Percentiles rank a stretch among this genome's conserved stretches.
Conservation (phyloP, 768 basidiomycete genomes). For the Chalciporus chontae region DNA sequence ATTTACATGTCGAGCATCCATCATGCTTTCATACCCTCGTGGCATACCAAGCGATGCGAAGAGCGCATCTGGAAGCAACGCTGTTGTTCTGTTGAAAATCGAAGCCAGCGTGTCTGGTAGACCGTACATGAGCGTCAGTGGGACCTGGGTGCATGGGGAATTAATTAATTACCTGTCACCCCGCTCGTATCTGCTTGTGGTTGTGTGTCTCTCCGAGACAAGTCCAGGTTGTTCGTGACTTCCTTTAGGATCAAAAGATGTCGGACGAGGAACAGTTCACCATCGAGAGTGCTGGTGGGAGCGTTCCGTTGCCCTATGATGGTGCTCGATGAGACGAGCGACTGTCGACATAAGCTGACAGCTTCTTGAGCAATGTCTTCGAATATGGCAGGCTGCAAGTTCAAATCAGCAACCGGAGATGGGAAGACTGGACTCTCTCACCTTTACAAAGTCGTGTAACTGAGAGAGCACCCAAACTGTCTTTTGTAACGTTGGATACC, state of each 20-base stretch:
- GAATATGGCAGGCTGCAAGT: conserved; percentile 83
- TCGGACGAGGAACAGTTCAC: conserved; percentile 81
- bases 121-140: conserved; percentile 1
- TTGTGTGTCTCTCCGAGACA: conserved; percentile 48
- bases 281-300: conserved; percentile 54
- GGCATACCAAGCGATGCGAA: conserved; percentile 70
- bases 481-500: conserved; percentile 88
- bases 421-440: conserved; percentile 30
- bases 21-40: conserved; percentile 55
- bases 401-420: not conserved
- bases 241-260: conserved; percentile 93
- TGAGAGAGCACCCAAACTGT: conserved; percentile 91
- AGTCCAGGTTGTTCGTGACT: conserved; percentile 71
- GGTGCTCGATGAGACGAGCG: conserved; percentile 72
- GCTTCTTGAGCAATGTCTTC: conserved; percentile 97
- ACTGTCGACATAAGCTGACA: conserved; percentile 74
- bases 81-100: conserved; percentile 31
- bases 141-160: not conserved
- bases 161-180: conserved; percentile 61
- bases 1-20: conserved; percentile 70
- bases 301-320: conserved; percentile 50
- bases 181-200: conserved; percentile 44
- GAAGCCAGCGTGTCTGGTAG: conserved; percentile 29
- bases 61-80: conserved; percentile 60
- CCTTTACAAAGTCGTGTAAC: conserved; percentile 90